A percentile compares a stretch with the other conserved stretches of the same genome.
These are phyloP conservation scores for Scedosporium aurantiacum DNA, from an alignment of 2,329 filamentous ascomycete species.

Conservation along the genomic window DNA sequence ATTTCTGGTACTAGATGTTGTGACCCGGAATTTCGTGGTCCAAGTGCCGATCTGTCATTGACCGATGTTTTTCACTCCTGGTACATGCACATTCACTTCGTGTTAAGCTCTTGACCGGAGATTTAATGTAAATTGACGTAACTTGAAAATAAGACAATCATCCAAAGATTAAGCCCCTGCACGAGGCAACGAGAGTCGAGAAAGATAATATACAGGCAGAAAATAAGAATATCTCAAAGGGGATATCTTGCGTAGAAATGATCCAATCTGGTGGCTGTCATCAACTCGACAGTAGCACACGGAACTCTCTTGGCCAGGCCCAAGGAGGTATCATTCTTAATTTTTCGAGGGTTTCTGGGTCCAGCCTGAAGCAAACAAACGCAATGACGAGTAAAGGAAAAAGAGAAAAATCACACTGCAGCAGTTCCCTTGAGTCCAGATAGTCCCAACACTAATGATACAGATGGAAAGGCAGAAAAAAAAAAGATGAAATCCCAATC, in stretches of 20 bases:
- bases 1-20: neutral
- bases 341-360: neutral
- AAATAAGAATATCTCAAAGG: neutral
- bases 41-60: too few species aligned
- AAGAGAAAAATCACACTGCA: neutral
- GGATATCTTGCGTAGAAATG: neutral
- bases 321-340: neutral
- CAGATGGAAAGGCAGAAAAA: neutral
- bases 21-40: too few species aligned
- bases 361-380: neutral
- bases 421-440: neutral
- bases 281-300: neutral
- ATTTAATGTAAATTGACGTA: neutral
- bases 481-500: neutral
- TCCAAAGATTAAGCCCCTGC: neutral
- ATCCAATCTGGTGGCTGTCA: neutral
- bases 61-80: too few species aligned
- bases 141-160: neutral
- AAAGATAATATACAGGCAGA: constrained; percentile 4
- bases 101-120: neutral
- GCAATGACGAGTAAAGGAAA: neutral
- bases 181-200: neutral
- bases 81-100: too few species aligned
- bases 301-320: neutral
- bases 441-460: neutral